Evolutionary conservation across 371 early-diverging fungal genomes (phyloP), one percentile per base, ranked within the genome.

Genomic region (Smittium culicis): DNA sequence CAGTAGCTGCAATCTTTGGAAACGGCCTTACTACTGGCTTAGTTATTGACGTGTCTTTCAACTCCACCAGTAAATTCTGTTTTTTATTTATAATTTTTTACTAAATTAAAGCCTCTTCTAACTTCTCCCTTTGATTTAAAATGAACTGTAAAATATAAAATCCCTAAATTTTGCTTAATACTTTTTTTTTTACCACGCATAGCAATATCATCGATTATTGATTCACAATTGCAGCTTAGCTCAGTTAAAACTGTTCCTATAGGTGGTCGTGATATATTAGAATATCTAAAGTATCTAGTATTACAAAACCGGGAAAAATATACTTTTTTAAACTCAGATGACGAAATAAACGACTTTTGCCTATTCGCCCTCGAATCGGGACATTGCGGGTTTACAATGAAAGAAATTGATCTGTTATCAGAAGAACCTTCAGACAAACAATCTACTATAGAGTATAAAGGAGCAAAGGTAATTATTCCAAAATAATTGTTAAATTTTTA

Each of bases 1-100:
- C 95, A 5, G 74, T 93, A 31, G 79, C 88, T 73, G 84, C 89
- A 0, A 72, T 90, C 2, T 93, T 87, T 71, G 95, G 92, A 1
- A 84, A 85, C 68, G 90, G 88, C 25, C 72, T 83, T 14, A 80
- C 85, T 1, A 85, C 88, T 1, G 96, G 92, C 24, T 72, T 92
- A 0, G 88, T 93, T 20, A 82, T 94, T n/a, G 94, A 94, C 71
- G 82, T 94, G 76, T 94, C 94, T 79, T 74, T 65, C 74, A 79
- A 57, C 60, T 32, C 5, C 20, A 60, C 61, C 5, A 11, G 30
- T 30, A 60, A 60, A 5, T 60, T 11, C 34, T 11, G 20, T 60
- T 20, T 60, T 20, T 60, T 34, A 11, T 11, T 11, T 11, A 11
- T 11, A 11, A 11, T 20, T 20, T 74, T 5, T 67, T 73, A 24